Base-by-base conservation (phyloP, 1,139 yeast species). In the Suhomyces bribrorum region DNA sequence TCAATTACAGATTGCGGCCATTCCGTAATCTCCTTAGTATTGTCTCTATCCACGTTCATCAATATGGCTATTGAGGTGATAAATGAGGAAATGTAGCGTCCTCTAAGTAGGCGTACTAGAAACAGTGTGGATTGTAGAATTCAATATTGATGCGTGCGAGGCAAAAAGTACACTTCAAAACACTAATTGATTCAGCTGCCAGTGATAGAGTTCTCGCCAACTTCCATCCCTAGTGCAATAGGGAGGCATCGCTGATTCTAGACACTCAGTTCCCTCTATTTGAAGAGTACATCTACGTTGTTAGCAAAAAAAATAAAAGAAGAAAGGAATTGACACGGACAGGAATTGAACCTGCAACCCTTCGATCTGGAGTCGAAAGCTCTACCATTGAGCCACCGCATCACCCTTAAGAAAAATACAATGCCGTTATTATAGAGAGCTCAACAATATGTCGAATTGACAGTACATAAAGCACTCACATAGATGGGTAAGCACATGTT, bases 321-420 rank as follows among this genome's bases (percentile, higher is more conserved):
- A 34, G 32, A 42, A 44, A 45, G 38, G 34, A 45, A 43, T 29
- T 46, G 50, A 47, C 50, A 45, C 56, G 54, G 54, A 50, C 56
- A 51, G 56, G 56, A 51, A 49, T 51, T 47, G 56, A 51, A 51
- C 56, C 56, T 51, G 56, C 56, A 76, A 74, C 82, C 82, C 75
- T 75, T 75, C 76, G 82, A 76, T 75, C 39, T 81, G 87, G 87
- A 83, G 81, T 82, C 88, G 81, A 81, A 81, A 79, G 87, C 87
- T 81, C 89, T 82, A 81, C 89, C 89, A 82, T 83, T 82, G 89
- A 83, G 89, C 88, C 87, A 82, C 86, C 83, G 86, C 88, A 50
- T 49, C 54, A 40, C 32, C 29, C 32, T 37, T 44, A 26, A 30
- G n/a, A n/a, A n/a, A n/a, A n/a, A n/a, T n/a, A n/a, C n/a, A n/a